Conservation (phyloP, 1,139 yeast genomes). For the Meyerozyma carpophila region DNA sequence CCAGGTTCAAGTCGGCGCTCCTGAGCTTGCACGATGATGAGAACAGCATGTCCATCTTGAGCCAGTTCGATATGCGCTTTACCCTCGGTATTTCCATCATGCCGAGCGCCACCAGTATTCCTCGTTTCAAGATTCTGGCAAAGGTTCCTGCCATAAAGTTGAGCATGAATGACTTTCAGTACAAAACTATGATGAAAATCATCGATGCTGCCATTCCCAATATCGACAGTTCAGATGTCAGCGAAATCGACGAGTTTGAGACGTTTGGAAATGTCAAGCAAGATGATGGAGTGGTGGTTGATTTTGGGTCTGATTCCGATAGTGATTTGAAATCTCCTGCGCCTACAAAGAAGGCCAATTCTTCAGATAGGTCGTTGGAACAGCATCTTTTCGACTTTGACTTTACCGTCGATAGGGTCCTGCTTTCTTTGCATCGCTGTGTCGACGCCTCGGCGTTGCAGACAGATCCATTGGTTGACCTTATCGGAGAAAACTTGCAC, state of each 20-base stretch:
- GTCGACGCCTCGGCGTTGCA: constrained; percentile 53
- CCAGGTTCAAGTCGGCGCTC: constrained; percentile 72
- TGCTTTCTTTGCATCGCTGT: constrained; percentile 64
- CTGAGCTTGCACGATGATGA: constrained; percentile 54
- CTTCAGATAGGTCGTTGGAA: constrained; percentile 8
- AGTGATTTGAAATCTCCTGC: constrained; percentile 2
- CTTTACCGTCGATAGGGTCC: constrained; percentile 60
- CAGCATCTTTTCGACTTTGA: constrained; percentile 70
- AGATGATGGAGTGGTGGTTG: constrained; percentile 15
- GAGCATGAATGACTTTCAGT: constrained; percentile 81
- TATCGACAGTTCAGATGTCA: constrained; percentile 30
- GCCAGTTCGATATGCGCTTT: constrained; percentile 69
- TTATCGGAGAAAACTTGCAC: constrained; percentile 61
- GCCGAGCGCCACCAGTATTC: constrained; percentile 72
- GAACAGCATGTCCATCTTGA: constrained; percentile 57
- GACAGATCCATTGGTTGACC: constrained; percentile 65
- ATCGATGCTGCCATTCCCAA: constrained; percentile 68
- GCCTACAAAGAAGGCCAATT: neutral
- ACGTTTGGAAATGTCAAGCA: constrained; percentile 22
- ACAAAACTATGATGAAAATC: constrained; percentile 77
- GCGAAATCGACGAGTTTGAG: constrained; percentile 29
- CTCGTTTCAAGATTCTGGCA: constrained; percentile 72
- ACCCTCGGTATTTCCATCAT: constrained; percentile 75
- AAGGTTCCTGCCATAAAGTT: constrained; percentile 72
- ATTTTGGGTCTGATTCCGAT: constrained; percentile 6